Conservation (phyloP, 495 filamentous ascomycete genomes). For the Penicillium coprophilum region DNA sequence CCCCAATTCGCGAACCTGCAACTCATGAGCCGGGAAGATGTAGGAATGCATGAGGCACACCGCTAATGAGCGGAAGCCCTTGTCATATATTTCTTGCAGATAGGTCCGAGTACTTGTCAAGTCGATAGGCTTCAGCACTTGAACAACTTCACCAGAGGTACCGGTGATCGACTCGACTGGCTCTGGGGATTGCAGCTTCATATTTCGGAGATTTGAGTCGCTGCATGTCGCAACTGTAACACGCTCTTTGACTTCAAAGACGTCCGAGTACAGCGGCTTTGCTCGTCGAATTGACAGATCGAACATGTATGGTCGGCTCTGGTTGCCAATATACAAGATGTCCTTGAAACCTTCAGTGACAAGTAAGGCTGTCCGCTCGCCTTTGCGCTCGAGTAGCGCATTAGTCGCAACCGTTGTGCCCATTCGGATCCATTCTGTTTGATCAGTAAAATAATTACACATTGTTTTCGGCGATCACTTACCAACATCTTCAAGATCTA, state of each 20-base stretch:
- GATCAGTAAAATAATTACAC: background rate
- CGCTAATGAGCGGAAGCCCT: slow-evolving; percentile 67
- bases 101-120: slow-evolving; percentile 46
- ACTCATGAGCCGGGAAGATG: slow-evolving; percentile 75
- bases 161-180: slow-evolving; percentile 33
- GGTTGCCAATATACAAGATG: slow-evolving; percentile 17
- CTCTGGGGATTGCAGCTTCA: slow-evolving; percentile 34
- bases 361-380: slow-evolving; percentile 16
- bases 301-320: slow-evolving; percentile 23
- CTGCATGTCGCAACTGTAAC: slow-evolving; percentile 16
- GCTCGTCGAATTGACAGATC: slow-evolving; percentile 16
- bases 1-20: slow-evolving; percentile 64
- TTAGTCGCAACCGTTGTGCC: slow-evolving; percentile 26
- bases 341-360: slow-evolving; percentile 23
- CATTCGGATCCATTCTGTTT: slow-evolving; percentile 20
- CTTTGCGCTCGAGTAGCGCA: slow-evolving; percentile 25
- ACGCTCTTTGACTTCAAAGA: slow-evolving; percentile 20
- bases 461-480: background rate
- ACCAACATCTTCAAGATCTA: slow-evolving; percentile 15
- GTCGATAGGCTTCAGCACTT: slow-evolving; percentile 60
- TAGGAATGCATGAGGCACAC: slow-evolving; percentile 82
- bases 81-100: slow-evolving; percentile 58
- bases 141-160: slow-evolving; percentile 67
- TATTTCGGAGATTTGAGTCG: slow-evolving; percentile 24
- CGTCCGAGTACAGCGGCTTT: slow-evolving; percentile 15